A percentile compares a stretch with the other conserved stretches of the same genome.
These are phyloP conservation scores for Rhizopogon vinicolor DNA, from an alignment of 768 basidiomycete genomes.

Conservation along the genomic window DNA sequence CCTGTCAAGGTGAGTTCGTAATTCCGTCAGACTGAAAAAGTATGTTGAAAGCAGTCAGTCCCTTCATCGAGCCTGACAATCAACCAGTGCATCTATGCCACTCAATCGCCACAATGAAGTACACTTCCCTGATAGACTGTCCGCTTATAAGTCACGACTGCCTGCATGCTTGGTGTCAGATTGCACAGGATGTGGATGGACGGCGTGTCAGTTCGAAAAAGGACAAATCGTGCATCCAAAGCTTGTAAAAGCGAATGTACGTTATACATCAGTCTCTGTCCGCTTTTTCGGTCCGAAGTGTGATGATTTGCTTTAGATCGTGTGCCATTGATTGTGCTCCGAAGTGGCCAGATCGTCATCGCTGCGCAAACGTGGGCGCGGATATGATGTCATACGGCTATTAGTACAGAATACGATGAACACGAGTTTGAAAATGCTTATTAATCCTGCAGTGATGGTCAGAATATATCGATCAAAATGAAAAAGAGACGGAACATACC, in stretches of 20 bases:
- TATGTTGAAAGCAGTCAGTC: neutral
- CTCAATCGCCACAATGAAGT: neutral
- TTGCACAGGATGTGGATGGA: too few species aligned
- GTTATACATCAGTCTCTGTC: too few species aligned
- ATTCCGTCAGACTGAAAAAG: neutral
- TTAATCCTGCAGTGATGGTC: conserved; percentile 26
- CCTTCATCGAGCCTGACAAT: neutral
- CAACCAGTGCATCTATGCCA: neutral
- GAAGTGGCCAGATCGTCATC: neutral
- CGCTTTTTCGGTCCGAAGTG: neutral
- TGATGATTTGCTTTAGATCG: neutral
- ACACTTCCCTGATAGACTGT: too few species aligned
- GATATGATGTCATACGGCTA: neutral
- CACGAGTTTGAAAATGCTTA: conserved; percentile 13
- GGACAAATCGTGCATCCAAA: too few species aligned
- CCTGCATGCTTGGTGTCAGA: too few species aligned
- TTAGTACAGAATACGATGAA: neutral
- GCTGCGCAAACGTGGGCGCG: neutral
- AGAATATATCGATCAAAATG: neutral
- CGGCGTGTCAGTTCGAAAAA: too few species aligned
- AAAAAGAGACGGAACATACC: conserved; percentile 45
- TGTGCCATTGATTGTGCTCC: neutral
- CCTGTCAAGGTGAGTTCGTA: conserved; percentile 2
- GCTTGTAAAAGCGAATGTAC: too few species aligned
- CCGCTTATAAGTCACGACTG: too few species aligned